phyloP scores from a whole-genome alignment of 148 eudicot genomes.

The Vaccinium macrocarpon region DNA sequence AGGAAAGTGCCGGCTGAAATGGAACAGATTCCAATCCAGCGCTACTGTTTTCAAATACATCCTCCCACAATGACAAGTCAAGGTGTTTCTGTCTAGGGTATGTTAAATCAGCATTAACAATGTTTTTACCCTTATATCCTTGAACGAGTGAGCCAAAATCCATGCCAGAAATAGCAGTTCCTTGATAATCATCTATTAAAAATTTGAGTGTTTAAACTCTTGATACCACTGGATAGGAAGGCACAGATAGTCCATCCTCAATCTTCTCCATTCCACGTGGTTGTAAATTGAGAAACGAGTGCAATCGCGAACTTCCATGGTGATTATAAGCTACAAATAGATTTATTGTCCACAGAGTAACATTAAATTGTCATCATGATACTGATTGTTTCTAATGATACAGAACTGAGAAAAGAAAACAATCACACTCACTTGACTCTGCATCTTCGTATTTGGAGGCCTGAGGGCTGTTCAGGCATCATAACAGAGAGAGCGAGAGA shows the following conservation, averaged over 20 bases:
- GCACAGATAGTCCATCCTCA: constrained; percentile 35
- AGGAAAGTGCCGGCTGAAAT: constrained; percentile 33
- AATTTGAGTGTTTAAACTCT: not conserved
- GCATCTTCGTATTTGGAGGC: constrained; percentile 70
- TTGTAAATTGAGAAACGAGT: constrained; percentile 34
- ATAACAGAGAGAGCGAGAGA: no score
- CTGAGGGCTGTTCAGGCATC: constrained; percentile 50
- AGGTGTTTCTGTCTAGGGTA: constrained; percentile 30
- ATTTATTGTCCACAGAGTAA: not conserved
- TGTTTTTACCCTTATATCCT: constrained; percentile 23
- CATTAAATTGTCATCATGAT: not conserved
- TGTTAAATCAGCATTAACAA: constrained; percentile 24
- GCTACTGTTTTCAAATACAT: constrained; percentile 34
- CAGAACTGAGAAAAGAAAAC: constrained; percentile 7
- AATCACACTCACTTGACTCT: constrained; percentile 57
- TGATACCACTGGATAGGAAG: constrained; percentile 32
- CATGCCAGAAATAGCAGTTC: constrained; percentile 34
- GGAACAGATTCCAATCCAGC: constrained; percentile 32
- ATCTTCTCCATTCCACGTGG: constrained; percentile 26
- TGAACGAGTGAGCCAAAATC: constrained; percentile 26
- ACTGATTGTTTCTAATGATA: not conserved
- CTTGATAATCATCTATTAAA: constrained; percentile 44
- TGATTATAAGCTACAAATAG: constrained; percentile 39
- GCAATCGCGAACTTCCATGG: constrained; percentile 40
- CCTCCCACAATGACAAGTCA: constrained; percentile 40